A percentile compares a stretch with the other conserved stretches of the same genome.
These are phyloP conservation scores for Calonectria pseudoturangicola DNA, from an alignment of 2,329 filamentous ascomycete genomes.

Conservation along the genomic window DNA sequence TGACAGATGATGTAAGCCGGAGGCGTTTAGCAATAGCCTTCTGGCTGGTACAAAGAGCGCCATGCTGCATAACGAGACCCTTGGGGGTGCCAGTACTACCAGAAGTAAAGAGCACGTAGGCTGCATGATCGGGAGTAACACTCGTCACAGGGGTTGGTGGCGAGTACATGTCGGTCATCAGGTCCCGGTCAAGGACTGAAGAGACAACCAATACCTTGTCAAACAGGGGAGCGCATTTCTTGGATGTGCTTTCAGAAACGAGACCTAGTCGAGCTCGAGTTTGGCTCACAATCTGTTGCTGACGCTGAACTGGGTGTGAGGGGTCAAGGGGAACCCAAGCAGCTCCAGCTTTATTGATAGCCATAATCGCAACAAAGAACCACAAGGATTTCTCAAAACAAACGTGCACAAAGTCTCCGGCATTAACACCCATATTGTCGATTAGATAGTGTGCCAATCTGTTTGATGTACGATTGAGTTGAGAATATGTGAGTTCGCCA, in stretches of 20 bases:
- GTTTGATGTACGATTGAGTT: not conserved
- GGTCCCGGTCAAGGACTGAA: not conserved
- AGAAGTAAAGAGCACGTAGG: constrained; percentile 15
- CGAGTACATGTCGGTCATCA: constrained; percentile 13
- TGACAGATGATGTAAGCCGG: not conserved
- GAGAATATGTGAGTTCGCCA: constrained; percentile 7
- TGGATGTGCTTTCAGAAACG: not conserved
- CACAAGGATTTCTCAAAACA: constrained; percentile 20
- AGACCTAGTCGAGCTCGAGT: constrained; percentile 14
- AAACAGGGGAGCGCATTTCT: not conserved
- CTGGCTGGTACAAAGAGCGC: constrained; percentile 25
- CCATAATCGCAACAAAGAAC: constrained; percentile 25
- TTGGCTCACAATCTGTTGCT: constrained; percentile 17
- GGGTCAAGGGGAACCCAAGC: constrained; percentile 27
- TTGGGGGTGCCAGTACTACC: constrained; percentile 35
- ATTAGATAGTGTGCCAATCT: constrained; percentile 4
- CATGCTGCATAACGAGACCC: constrained; percentile 41
- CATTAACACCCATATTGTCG: not conserved
- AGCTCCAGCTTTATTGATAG: constrained; percentile 22
- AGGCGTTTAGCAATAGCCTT: constrained; percentile 12
- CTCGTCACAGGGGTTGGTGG: constrained; percentile 7
- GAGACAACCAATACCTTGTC: not conserved
- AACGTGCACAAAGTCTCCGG: not conserved
- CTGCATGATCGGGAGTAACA: constrained; percentile 24
- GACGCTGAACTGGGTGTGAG: constrained; percentile 20